Evolutionary conservation across 305 asterid species (phyloP).

Genomic region (Caryopteris hybrid): DNA sequence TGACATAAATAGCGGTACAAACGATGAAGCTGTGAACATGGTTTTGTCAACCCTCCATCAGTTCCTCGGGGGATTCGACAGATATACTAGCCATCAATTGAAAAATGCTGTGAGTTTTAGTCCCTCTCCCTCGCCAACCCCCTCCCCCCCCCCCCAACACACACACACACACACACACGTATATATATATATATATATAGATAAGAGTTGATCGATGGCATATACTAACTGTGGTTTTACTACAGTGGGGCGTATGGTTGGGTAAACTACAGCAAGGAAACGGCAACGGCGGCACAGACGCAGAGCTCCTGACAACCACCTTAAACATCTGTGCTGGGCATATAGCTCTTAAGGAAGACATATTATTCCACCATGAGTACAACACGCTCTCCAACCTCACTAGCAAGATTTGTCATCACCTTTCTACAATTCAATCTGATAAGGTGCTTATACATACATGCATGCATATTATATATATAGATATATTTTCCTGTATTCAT

Average conservation of each 20-base stretch:
- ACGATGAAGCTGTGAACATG: not conserved
- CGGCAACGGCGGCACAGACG: not conserved
- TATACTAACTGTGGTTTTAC: too few relatives aligned
- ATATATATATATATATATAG: too few relatives aligned
- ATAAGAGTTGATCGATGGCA: too few relatives aligned
- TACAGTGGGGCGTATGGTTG: constrained; percentile 11
- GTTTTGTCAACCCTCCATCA: not conserved
- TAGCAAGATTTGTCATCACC: constrained; percentile 1
- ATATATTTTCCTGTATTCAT: not conserved
- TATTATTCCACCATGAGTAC: not conserved
- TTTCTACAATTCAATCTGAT: not conserved
- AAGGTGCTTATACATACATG: not conserved
- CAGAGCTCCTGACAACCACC: constrained; percentile 14
- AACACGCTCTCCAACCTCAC: constrained; percentile 14
- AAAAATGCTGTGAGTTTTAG: not conserved
- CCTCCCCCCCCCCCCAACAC: too few relatives aligned
- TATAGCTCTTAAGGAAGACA: not conserved
- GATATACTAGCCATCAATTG: not conserved
- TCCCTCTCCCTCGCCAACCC: too few relatives aligned
- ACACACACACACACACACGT: too few relatives aligned
- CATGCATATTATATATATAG: not conserved
- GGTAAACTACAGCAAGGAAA: constrained; percentile 7
- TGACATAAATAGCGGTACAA: too few relatives aligned
- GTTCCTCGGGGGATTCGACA: constrained; percentile 9
- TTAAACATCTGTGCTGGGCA: constrained; percentile 11